Base-by-base conservation (phyloP, 2,329 filamentous ascomycete genomes). In the Pseudogymnoascus sp. region DNA sequence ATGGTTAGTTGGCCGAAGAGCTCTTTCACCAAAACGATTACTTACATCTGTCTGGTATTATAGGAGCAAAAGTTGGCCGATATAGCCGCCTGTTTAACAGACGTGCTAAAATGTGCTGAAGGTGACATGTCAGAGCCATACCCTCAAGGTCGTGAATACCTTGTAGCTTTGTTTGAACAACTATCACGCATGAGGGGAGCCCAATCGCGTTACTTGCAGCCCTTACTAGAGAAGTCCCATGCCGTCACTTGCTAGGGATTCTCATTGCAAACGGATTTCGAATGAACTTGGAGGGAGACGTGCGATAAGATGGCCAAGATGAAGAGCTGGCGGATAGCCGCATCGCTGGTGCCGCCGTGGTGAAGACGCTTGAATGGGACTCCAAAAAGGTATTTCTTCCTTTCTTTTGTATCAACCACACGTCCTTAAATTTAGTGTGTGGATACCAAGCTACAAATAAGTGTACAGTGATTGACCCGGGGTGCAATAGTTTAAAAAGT, bases 1-100 rank as follows among this genome's bases (percentile, higher is more conserved):
- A 56, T 56, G 50, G 50, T 56, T 18, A 56, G 50, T 56, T 56
- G n/a, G 11, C 10, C 50, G 3, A 34, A 56, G 16, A 18, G n/a
- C n/a, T 18, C 28, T 7, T 28, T 8, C 25, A 56, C 4, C 16
- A 56, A 18, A 53, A 34, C 16, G 2, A 56, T 14, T 50, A 16
- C 44, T 50, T 34, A 56, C 50, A 34, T 56, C 25, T 56, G n/a
- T 18, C 25, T 56, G 23, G 46, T 2, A 16, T 31, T 31, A 18
- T 31, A 56, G 50, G 50, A 56, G 10, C 50, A 56, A 56, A 56
- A 56, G 50, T 4, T 56, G 8, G 50, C 50, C n/a, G 50, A 56
- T 56, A 56, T 56, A 34, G 50, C 50, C 12, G 50, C 50, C 25
- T 56, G 50, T 56, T 34, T 56, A 56, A 56, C 50, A 34, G 50